Percentiles rank a stretch among this genome's conserved stretches.
Evolutionary conservation across 2,329 filamentous ascomycete species (phyloP).

Genomic region (Calonectria honghensis): DNA sequence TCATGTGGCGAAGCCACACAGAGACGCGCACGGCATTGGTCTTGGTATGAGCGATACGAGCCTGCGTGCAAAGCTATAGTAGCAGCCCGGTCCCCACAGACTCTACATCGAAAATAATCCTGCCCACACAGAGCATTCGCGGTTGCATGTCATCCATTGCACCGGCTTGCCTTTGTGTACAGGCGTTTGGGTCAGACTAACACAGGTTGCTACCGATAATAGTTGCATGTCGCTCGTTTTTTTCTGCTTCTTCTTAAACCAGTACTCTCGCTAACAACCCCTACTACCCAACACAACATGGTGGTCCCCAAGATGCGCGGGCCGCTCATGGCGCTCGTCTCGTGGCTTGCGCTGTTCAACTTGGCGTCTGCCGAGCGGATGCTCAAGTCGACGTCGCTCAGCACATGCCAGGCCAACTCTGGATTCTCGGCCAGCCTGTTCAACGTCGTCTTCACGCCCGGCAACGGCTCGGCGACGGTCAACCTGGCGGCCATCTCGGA

Average conservation of each 20-base stretch:
- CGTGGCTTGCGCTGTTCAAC: constrained; percentile 40
- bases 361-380: constrained; percentile 73
- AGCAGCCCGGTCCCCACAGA: not conserved
- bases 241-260: not conserved
- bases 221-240: not conserved
- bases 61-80: not conserved
- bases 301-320: not conserved
- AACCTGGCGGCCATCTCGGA: constrained; percentile 87
- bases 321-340: constrained; percentile 28
- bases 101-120: not conserved
- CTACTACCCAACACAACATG: not conserved
- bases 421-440: constrained; percentile 92
- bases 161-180: not conserved
- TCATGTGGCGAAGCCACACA: not conserved
- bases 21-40: not conserved
- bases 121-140: not conserved
- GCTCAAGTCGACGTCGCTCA: constrained; percentile 88
- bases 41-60: not conserved
- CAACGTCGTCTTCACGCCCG: constrained; percentile 86
- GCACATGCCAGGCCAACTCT: constrained; percentile 87
- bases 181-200: not conserved
- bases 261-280: not conserved
- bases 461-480: constrained; percentile 82
- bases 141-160: not conserved
- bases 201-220: not conserved